Evolutionary conservation across 192 early-diverging fungal species (phyloP).

Genomic region (Oehlia diaphana): DNA sequence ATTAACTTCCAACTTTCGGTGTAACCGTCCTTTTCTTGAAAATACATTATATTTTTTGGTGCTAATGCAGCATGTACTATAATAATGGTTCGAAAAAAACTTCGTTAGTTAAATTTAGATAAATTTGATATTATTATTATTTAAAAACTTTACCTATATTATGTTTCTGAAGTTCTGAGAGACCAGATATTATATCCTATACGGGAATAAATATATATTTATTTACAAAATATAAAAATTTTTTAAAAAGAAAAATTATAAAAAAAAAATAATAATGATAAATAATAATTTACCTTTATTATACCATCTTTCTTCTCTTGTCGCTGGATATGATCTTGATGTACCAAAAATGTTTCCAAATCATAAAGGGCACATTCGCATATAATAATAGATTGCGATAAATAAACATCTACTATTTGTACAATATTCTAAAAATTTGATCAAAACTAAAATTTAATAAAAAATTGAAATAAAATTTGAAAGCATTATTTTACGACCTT

Average conservation of each 20-base stretch:
- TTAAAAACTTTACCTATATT: background rate
- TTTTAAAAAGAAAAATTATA: background rate
- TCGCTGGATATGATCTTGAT: background rate
- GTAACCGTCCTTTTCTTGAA: background rate
- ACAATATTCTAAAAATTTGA: background rate
- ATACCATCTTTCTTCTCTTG: background rate
- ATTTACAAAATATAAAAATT: background rate
- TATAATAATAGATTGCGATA: background rate
- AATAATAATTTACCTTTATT: background rate
- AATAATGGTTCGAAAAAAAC: too few relatives aligned
- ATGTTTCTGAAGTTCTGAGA: background rate
- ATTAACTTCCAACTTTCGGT: background rate
- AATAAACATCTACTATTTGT: background rate
- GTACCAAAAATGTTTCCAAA: background rate
- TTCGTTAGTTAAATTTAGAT: too few relatives aligned
- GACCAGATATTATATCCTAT: background rate
- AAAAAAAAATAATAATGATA: background rate
- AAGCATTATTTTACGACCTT: background rate
- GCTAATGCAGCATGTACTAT: background rate
- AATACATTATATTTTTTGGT: conserved; percentile 7
- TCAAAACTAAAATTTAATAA: background rate
- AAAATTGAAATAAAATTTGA: background rate
- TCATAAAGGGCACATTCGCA: background rate
- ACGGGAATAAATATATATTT: background rate
- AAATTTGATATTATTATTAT: background rate